Percentiles rank a stretch among this genome's conserved stretches.
These are phyloP conservation scores for Suaeda aralocaspica DNA, from an alignment of 148 eudicot species.

Conservation along the genomic window DNA sequence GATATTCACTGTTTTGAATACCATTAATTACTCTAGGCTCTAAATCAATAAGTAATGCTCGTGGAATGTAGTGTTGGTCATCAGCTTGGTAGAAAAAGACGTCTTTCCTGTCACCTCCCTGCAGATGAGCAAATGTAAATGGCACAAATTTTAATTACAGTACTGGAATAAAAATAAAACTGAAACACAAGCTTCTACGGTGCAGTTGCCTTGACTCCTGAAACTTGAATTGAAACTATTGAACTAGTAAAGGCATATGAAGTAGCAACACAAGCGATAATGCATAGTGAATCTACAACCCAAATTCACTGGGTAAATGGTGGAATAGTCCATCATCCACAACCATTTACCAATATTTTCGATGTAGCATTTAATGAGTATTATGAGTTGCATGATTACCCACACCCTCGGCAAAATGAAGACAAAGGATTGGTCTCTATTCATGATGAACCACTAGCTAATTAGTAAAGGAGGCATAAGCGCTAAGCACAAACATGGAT, in stretches of 20 bases:
- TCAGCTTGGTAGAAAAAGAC: constrained; percentile 99
- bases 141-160: neutral
- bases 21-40: constrained; percentile 98
- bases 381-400: too few relatives aligned
- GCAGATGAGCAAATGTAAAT: constrained; percentile 22
- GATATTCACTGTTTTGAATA: constrained; percentile 89
- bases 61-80: constrained; percentile 92
- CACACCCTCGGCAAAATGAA: too few relatives aligned
- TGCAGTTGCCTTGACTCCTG: neutral
- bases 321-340: neutral
- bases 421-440: too few relatives aligned
- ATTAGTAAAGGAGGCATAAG: neutral
- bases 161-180: neutral
- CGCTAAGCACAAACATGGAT: too few relatives aligned
- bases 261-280: neutral
- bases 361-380: too few relatives aligned
- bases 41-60: constrained; percentile 92
- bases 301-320: neutral
- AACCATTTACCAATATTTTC: too few relatives aligned
- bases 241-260: neutral
- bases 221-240: neutral
- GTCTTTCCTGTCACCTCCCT: constrained; percentile 99
- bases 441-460: too few relatives aligned
- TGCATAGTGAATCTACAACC: neutral
- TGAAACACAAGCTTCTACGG: neutral